Evolutionary conservation across 2,329 filamentous ascomycete genomes (phyloP).

Genomic region (Gaeumannomyces sp.): DNA sequence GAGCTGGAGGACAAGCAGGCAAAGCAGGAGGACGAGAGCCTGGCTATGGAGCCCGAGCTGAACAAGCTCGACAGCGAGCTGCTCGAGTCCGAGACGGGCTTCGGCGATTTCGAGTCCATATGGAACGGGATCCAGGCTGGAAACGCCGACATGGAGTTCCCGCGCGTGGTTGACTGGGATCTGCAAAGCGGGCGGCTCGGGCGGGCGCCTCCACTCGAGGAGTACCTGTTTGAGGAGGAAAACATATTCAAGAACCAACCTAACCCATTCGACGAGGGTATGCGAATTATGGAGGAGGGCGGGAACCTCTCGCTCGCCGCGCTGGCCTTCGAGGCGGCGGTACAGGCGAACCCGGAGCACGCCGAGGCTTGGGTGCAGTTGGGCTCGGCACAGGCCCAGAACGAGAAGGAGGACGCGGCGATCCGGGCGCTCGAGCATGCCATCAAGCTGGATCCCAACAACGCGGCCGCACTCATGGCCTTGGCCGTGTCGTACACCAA

Average conservation of each 20-base stretch:
- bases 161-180: slow-evolving; percentile 55
- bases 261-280: slow-evolving; percentile 87
- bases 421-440: slow-evolving; percentile 91
- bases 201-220: slow-evolving; percentile 71
- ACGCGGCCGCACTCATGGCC: slow-evolving; percentile 87
- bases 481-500: slow-evolving; percentile 97
- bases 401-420: slow-evolving; percentile 95
- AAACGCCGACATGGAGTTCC: slow-evolving; percentile 61
- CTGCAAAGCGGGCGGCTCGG: slow-evolving; percentile 49
- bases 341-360: slow-evolving; percentile 81
- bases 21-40: slow-evolving; percentile 51
- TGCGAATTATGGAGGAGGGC: slow-evolving; percentile 87
- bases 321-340: slow-evolving; percentile 90
- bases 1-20: slow-evolving; percentile 57
- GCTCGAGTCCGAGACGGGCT: slow-evolving; percentile 65
- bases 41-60: slow-evolving; percentile 77
- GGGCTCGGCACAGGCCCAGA: slow-evolving; percentile 89
- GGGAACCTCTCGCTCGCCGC: slow-evolving; percentile 92
- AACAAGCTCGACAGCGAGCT: slow-evolving; percentile 70
- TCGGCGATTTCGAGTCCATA: slow-evolving; percentile 84
- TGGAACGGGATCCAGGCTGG: slow-evolving; percentile 79
- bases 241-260: slow-evolving; percentile 78
- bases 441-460: slow-evolving; percentile 78
- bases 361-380: slow-evolving; percentile 91
- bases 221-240: slow-evolving; percentile 91